Evolutionary conservation across 2,329 filamentous ascomycete species (phyloP), one percentile per base, ranked within the genome.

Genomic region (Colletotrichum noveboracense): DNA sequence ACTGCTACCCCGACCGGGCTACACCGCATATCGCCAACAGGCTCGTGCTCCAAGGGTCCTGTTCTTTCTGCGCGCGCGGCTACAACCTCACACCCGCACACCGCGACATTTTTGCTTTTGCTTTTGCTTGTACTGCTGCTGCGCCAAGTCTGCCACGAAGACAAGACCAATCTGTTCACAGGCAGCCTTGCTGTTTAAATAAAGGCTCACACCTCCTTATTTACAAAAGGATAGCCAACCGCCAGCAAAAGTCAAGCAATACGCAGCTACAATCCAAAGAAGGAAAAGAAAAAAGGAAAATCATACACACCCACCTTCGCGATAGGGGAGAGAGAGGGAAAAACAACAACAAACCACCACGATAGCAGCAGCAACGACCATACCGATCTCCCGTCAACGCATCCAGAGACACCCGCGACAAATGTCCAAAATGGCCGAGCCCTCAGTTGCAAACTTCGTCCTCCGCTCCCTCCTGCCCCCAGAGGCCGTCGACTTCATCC

Each of bases 391-490:
- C 26, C 13, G 16, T 52, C 38, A 8, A 55, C 30, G 8, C 18
- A 61, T 24, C 21, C 30, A 60, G 6, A 18, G 7, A 24, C 30
- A 67, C 28, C 10, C 26, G 36, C 24, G 28, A 24, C 21, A 36
- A 48, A 48, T 43, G 36, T 26, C 66, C 70, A 77, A 71, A 66
- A 85, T 85, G 82, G 81, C 82, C 75, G 79, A 81, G 8, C 80
- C 81, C 6, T 76, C 84, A n/a, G 74, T 81, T 16, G 79, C 79
- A 77, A 81, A 81, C 69, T 74, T 76, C 48, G 78, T 86, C 67
- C 82, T 88, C 77, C 82, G 84, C 58, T 80, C 84, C 38, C 78
- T 90, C 72, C 84, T 89, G 66, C 86, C 88, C 43, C 83, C 88
- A n/a, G 84, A 88, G 66, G 81, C 86, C 66, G 81, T 85, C 77